Base-by-base conservation (phyloP, 768 basidiomycete species). In the Ramaria sp. region DNA sequence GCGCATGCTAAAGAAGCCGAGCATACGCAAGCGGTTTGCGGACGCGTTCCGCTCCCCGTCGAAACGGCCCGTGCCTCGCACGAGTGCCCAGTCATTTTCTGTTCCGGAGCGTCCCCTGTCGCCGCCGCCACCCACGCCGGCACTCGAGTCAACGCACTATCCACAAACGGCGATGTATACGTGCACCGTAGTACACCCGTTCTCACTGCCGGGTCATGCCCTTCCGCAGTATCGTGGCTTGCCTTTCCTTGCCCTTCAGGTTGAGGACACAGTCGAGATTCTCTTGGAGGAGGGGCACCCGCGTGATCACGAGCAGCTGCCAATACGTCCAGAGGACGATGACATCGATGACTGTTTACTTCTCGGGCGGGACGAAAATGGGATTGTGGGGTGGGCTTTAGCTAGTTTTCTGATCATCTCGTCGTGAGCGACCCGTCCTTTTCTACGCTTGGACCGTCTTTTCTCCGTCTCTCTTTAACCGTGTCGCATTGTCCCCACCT, bases 261-360 rank as follows among this genome's bases (percentile, higher is more conserved):
- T 79, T 33, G 82, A 79, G 3, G 81, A 86, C 37, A 64, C 81
- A 37, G 83, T 81, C 50, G 79, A 83, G 39, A 80, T 91, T 7
- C 68, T 91, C 51, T 77, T 82, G 61, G 89, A 91, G 67, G 81
- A 80, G 0, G 89, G 89, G 0, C 88, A 90, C 65, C 89, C 89
- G 13, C 82, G 82, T 54, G 75, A 78, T 20, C 87, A 89, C 63
- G 75, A 77, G 4, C 80, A 86, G 62, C 70, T 91, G 42, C 89
- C 89, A 2, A 65, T 91, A 56, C 45, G 55, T 1, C 45, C 45
- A 2, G 82, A 84, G 62, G 84, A 90, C 51, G 88, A 91, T 62
- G 88, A 88, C 61, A 76, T 76, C 11, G 79, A 79, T 45, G 89
- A 91, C 62, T 90, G 88, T 69, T 70, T 91, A 60, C 69, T 91